A percentile compares a stretch with the other conserved stretches of the same genome.
Conservation (phyloP, 1,139 yeast species). For the Candida dubliniensis region DNA sequence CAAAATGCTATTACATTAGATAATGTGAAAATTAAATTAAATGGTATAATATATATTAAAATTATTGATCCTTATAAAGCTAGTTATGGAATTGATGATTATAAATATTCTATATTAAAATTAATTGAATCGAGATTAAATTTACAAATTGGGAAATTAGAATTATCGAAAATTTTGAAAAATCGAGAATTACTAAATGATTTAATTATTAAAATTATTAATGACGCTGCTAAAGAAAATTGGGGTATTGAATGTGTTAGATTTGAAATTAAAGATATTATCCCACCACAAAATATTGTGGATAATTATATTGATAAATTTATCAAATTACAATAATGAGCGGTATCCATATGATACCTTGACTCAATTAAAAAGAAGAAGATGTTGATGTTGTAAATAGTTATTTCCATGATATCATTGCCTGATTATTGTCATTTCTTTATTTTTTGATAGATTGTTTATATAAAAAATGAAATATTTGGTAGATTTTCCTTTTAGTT, state of each 20-base stretch:
- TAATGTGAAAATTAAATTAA: slow-evolving; percentile 81
- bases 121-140: slow-evolving; percentile 91
- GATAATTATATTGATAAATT: background rate
- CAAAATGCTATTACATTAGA: slow-evolving; percentile 87
- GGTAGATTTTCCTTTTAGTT: no score
- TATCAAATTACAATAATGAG: background rate
- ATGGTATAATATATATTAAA: slow-evolving; percentile 77
- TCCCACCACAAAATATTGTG: background rate
- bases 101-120: slow-evolving; percentile 81
- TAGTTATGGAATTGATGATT: slow-evolving; percentile 85
- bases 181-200: slow-evolving; percentile 73
- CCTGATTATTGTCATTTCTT: no score
- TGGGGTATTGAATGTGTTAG: slow-evolving; percentile 89
- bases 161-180: slow-evolving; percentile 73
- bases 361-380: background rate
- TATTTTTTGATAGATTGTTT: no score
- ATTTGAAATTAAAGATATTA: slow-evolving; percentile 81
- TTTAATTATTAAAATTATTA: slow-evolving; percentile 75
- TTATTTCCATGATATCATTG: no score
- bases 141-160: slow-evolving; percentile 80
- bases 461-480: no score
- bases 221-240: slow-evolving; percentile 74
- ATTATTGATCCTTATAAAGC: slow-evolving; percentile 84
- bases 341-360: background rate
- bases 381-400: background rate